Evolutionary conservation across 1,284 basidiomycete genomes (phyloP).

Genomic region (Malassezia globosa): DNA sequence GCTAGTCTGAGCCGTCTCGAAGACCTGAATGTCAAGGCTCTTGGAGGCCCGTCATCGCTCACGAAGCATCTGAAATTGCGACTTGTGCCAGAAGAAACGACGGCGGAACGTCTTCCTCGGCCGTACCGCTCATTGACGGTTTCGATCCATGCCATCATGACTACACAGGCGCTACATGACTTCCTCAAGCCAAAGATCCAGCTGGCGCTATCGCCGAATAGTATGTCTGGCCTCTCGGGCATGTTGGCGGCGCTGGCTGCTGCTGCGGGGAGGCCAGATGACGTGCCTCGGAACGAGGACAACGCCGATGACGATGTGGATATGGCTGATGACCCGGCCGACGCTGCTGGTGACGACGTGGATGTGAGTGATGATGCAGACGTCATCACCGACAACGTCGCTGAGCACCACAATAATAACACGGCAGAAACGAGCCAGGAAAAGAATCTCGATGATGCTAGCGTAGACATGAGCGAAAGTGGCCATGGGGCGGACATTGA

Average conservation of each 20-base stretch:
- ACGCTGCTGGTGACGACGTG: too few species aligned
- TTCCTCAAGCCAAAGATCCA: conserved; percentile 41
- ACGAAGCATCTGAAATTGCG: conserved; percentile 37
- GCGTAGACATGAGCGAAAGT: too few species aligned
- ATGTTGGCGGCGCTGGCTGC: conserved; percentile 78
- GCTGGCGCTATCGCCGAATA: conserved; percentile 26
- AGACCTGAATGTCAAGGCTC: conserved; percentile 33
- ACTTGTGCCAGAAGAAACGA: conserved; percentile 33
- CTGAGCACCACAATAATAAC: too few species aligned
- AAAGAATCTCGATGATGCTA: too few species aligned
- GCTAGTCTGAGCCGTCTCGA: conserved; percentile 40
- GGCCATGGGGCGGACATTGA: conserved; percentile 57
- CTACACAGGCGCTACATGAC: conserved; percentile 38
- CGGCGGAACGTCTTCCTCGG: conserved; percentile 26
- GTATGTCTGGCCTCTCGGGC: conserved; percentile 62
- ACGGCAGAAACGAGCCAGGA: too few species aligned
- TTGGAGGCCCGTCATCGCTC: conserved; percentile 23
- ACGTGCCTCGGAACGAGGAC: conserved; percentile 2
- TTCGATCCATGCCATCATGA: conserved; percentile 43
- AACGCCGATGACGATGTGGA: conserved; percentile 19
- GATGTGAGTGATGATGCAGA: neutral
- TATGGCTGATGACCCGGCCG: too few species aligned
- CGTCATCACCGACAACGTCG: too few species aligned
- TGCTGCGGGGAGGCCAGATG: conserved; percentile 50
- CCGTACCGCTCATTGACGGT: conserved; percentile 37